Evolutionary conservation across 2,329 filamentous ascomycete genomes (phyloP).

Genomic region (Aspergillus fijiensis): DNA sequence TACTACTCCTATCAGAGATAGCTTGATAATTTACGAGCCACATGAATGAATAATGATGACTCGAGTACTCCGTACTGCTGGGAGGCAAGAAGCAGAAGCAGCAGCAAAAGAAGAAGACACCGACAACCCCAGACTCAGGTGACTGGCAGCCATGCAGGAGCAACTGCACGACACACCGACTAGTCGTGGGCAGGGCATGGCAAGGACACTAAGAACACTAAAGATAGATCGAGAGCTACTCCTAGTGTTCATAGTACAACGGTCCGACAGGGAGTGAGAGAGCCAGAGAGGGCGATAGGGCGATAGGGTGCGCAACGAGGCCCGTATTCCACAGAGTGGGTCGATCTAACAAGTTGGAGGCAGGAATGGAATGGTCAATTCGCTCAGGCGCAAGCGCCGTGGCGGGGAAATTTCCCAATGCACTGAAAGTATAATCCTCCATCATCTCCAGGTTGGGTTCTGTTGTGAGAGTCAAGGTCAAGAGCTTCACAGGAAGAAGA

Average conservation of each 20-base stretch:
- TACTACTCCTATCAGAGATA: background rate
- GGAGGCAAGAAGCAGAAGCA: background rate
- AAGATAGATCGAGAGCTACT: background rate
- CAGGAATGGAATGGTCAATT: constrained; percentile 14
- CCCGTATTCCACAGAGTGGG: background rate
- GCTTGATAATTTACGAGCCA: background rate
- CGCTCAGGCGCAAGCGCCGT: constrained; percentile 17
- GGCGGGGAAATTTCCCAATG: constrained; percentile 14
- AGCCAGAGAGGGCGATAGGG: background rate
- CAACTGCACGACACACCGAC: constrained; percentile 4
- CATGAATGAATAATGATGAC: background rate
- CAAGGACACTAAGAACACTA: background rate
- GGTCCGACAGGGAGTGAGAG: background rate
- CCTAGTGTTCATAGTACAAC: background rate
- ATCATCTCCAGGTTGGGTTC: too few species aligned
- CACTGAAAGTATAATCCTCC: constrained; percentile 2
- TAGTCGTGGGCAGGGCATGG: background rate
- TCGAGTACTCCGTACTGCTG: background rate
- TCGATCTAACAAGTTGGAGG: constrained; percentile 2
- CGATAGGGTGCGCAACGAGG: background rate
- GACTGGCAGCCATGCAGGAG: constrained; percentile 12
- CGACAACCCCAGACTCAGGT: constrained; percentile 9
- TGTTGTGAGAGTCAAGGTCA: too few species aligned
- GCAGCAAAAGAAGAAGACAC: background rate
- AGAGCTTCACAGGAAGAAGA: too few species aligned